phyloP scores from a whole-genome alignment of 176 grass and related monocot species.

The Musa itinerans region DNA sequence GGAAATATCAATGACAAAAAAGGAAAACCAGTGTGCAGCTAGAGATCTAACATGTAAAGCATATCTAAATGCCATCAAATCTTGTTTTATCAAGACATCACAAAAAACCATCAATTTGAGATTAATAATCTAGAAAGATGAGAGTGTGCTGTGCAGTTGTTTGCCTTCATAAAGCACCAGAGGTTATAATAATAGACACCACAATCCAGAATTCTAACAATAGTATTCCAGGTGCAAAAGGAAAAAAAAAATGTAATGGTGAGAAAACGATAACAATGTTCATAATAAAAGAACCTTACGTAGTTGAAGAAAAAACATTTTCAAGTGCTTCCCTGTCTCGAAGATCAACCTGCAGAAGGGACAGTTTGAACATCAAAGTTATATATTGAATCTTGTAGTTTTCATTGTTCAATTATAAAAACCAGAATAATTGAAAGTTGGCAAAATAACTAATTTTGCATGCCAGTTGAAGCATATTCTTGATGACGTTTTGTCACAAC shows the following conservation, averaged over 20 bases:
- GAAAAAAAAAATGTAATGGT: too few relatives aligned
- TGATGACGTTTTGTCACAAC: background rate
- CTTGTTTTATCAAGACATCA: too few relatives aligned
- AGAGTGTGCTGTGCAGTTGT: too few relatives aligned
- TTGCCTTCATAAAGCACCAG: too few relatives aligned
- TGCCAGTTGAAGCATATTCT: background rate
- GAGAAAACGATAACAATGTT: background rate
- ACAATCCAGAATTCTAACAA: too few relatives aligned
- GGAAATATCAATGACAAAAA: too few relatives aligned
- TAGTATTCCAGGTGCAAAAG: too few relatives aligned
- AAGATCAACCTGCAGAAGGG: slow-evolving; percentile 63
- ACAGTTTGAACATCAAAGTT: background rate
- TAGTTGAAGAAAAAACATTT: slow-evolving; percentile 60
- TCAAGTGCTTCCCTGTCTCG: slow-evolving; percentile 59
- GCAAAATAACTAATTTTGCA: background rate
- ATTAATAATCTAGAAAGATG: too few relatives aligned
- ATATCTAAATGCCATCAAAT: too few relatives aligned
- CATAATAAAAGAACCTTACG: slow-evolving; percentile 27
- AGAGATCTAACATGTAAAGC: background rate
- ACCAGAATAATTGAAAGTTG: background rate
- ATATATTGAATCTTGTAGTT: background rate
- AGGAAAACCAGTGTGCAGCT: background rate
- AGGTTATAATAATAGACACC: too few relatives aligned
- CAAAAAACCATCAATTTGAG: too few relatives aligned
- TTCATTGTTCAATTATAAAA: background rate